Evolutionary conservation across 352 stramenopile species (phyloP).

Genomic region (Pythium oligandrum): DNA sequence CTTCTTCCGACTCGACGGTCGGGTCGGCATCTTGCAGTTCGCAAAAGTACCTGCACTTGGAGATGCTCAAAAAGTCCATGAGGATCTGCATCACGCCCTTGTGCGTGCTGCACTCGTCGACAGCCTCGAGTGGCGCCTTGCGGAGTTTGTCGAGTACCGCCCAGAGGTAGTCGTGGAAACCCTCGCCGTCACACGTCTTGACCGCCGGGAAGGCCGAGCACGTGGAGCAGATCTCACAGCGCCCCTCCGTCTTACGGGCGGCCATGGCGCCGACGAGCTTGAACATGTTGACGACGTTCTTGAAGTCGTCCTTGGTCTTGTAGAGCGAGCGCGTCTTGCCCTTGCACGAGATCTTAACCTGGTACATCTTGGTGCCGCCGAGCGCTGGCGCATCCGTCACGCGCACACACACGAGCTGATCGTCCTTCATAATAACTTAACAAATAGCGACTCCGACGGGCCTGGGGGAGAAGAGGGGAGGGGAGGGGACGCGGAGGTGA

Average conservation of each 20-base stretch:
- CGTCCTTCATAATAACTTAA: slow-evolving; percentile 49
- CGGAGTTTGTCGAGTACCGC: slow-evolving; percentile 55
- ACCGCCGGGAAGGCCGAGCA: slow-evolving; percentile 38
- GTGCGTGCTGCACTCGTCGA: slow-evolving; percentile 58
- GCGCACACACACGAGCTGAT: slow-evolving; percentile 34
- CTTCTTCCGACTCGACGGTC: slow-evolving; percentile 10
- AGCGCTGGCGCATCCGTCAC: slow-evolving; percentile 65
- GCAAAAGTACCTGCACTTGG: slow-evolving; percentile 74
- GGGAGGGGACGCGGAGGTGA: neutral
- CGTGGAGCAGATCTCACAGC: slow-evolving; percentile 46
- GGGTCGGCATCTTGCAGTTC: slow-evolving; percentile 27
- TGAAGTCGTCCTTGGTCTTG: slow-evolving; percentile 84
- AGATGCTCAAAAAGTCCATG: slow-evolving; percentile 81
- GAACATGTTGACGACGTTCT: slow-evolving; percentile 79
- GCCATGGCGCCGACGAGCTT: slow-evolving; percentile 68
- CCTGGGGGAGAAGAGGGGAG: neutral
- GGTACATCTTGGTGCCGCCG: slow-evolving; percentile 75
- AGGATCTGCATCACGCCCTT: slow-evolving; percentile 78
- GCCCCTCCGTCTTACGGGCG: slow-evolving; percentile 37
- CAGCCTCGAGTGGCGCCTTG: slow-evolving; percentile 27
- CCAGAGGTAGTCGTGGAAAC: slow-evolving; percentile 53
- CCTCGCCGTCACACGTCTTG: slow-evolving; percentile 44
- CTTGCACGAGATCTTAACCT: slow-evolving; percentile 73
- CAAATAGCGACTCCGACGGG: slow-evolving; percentile 4
- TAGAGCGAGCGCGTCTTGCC: slow-evolving; percentile 72